These are phyloP conservation scores for Leccinum boreale DNA, from an alignment of 768 basidiomycete species.

Conservation along the genomic window DNA sequence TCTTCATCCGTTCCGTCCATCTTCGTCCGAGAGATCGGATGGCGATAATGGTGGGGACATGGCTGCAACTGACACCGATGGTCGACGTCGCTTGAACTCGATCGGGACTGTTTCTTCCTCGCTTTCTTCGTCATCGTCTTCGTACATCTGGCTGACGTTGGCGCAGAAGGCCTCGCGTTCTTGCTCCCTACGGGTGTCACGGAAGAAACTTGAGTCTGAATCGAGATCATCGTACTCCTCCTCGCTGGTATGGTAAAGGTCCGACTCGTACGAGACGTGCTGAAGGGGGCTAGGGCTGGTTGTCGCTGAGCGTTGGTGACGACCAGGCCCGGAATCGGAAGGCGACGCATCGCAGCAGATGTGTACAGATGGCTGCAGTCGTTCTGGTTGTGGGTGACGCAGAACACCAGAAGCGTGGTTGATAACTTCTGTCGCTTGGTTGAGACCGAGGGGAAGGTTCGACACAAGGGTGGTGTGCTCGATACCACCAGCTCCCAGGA, in stretches of 20 bases:
- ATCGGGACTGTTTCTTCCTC: constrained; percentile 35
- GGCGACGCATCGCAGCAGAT: constrained; percentile 24
- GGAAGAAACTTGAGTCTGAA: constrained; percentile 34
- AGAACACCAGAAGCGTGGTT: constrained; percentile 16
- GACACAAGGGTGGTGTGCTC: constrained; percentile 32
- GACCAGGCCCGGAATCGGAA: constrained; percentile 19
- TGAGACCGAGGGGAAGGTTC: constrained; percentile 34
- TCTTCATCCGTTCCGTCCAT: constrained; percentile 11
- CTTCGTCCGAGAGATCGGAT: constrained; percentile 20
- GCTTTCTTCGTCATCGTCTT: constrained; percentile 32
- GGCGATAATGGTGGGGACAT: constrained; percentile 24
- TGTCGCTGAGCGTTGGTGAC: constrained; percentile 30
- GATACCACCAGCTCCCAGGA: constrained; percentile 51
- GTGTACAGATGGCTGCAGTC: constrained; percentile 20
- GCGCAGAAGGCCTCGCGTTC: constrained; percentile 27
- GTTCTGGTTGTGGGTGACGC: constrained; percentile 33
- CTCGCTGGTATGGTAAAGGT: constrained; percentile 27
- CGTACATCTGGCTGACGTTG: constrained; percentile 33
- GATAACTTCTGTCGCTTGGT: constrained; percentile 22
- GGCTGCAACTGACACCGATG: constrained; percentile 28
- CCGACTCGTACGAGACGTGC: constrained; percentile 31
- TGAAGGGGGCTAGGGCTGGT: constrained; percentile 41
- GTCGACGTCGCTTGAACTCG: constrained; percentile 34
- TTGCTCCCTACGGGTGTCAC: constrained; percentile 25
- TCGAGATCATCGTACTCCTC: constrained; percentile 33